These are phyloP conservation scores for Lentinus tigrinus DNA, from an alignment of 768 basidiomycete species.

Conservation along the genomic window DNA sequence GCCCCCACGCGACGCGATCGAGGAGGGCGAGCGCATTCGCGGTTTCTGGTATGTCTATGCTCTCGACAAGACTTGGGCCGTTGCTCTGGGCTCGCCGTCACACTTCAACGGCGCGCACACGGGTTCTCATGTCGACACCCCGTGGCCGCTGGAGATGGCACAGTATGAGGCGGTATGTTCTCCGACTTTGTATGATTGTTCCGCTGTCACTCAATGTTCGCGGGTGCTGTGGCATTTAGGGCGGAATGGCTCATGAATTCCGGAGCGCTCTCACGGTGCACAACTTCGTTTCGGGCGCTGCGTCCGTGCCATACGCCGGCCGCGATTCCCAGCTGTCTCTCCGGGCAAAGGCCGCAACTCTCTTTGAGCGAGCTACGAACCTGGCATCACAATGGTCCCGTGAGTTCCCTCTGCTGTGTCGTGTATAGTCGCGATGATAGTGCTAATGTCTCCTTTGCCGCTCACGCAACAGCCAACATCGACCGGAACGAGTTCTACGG, in stretches of 20 bases:
- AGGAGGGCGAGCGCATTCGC: conserved; percentile 65
- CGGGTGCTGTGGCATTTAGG: conserved; percentile 6
- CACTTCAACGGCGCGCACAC: conserved; percentile 50
- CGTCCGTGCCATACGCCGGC: conserved; percentile 27
- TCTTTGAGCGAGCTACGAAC: conserved; percentile 61
- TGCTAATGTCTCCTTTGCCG: not conserved
- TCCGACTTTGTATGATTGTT: not conserved
- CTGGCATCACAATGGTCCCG: conserved; percentile 42
- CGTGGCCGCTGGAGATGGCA: conserved; percentile 37
- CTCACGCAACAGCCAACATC: not conserved
- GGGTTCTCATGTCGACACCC: conserved; percentile 34
- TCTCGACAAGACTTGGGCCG: conserved; percentile 57
- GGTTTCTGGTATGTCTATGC: conserved; percentile 63
- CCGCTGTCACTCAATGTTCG: not conserved
- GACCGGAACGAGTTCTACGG: conserved; percentile 14
- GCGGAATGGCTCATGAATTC: conserved; percentile 44
- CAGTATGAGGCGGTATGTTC: conserved; percentile 32
- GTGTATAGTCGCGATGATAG: no score
- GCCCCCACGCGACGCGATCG: conserved; percentile 39
- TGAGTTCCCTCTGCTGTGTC: conserved; percentile 16
- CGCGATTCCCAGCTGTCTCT: conserved; percentile 37
- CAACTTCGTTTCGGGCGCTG: conserved; percentile 42
- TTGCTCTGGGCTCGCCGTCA: conserved; percentile 50
- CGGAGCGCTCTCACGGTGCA: conserved; percentile 48
- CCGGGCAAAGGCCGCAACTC: conserved; percentile 52